These are phyloP conservation scores for Talaromyces nanjingensis DNA, from an alignment of 495 filamentous ascomycete species.

Conservation along the genomic window DNA sequence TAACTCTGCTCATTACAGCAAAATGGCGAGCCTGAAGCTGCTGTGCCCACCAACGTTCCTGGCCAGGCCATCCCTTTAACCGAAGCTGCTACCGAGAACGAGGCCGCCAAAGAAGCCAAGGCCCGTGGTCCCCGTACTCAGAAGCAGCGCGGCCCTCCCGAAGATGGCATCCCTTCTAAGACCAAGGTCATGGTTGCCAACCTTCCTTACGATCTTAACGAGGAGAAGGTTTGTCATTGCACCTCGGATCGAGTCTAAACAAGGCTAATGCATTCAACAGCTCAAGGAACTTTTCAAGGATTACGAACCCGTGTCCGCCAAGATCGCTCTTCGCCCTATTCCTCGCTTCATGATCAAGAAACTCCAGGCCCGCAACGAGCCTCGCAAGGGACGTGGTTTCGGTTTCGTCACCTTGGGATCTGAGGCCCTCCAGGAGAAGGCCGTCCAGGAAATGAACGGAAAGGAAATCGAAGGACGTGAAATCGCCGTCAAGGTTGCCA, in stretches of 20 bases:
- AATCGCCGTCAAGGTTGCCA: constrained; percentile 99
- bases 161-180: constrained; percentile 96
- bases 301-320: constrained; percentile 86
- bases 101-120: constrained; percentile 40
- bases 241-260: not conserved
- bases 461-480: constrained; percentile 97
- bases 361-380: constrained; percentile 93
- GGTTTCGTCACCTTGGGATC: constrained; percentile 94
- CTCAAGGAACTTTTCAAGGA: constrained; percentile 92
- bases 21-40: constrained; percentile 27
- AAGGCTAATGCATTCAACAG: constrained; percentile 47
- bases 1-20: constrained; percentile 2
- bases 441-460: constrained; percentile 95
- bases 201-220: constrained; percentile 92
- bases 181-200: constrained; percentile 99
- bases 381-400: constrained; percentile 98
- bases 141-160: constrained; percentile 84
- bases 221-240: constrained; percentile 71
- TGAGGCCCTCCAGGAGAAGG: constrained; percentile 95
- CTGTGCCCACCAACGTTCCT: constrained; percentile 44
- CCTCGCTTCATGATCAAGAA: constrained; percentile 99
- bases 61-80: constrained; percentile 47
- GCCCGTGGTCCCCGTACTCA: constrained; percentile 40
- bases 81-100: constrained; percentile 55
- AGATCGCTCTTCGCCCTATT: constrained; percentile 96